phyloP scores from a whole-genome alignment of 257 asterid species.

The Paraleonurus japonicus region DNA sequence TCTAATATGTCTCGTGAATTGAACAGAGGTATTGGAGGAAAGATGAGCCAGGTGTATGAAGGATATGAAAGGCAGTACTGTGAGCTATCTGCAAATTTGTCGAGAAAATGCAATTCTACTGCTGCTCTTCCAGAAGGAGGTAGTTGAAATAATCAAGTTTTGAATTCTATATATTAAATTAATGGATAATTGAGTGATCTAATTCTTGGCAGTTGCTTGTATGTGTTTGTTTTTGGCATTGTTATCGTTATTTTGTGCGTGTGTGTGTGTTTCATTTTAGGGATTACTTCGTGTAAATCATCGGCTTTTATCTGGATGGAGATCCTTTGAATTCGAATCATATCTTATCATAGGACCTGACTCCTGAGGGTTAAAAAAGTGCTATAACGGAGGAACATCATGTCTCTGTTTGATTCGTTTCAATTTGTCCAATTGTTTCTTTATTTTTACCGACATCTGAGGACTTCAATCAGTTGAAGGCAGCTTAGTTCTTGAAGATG shows the following conservation, averaged over 20 bases:
- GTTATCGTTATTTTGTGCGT: neutral
- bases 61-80: constrained; percentile 95
- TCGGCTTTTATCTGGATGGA: neutral
- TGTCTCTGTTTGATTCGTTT: constrained; percentile 1
- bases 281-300: constrained; percentile 16
- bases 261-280: constrained; percentile 18
- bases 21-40: constrained; percentile 28
- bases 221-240: neutral
- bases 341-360: neutral
- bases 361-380: neutral
- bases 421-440: neutral
- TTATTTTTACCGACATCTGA: neutral
- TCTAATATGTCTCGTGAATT: constrained; percentile 18
- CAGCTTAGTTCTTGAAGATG: neutral
- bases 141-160: constrained; percentile 26
- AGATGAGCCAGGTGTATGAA: constrained; percentile 85
- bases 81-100: constrained; percentile 83
- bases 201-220: constrained; percentile 1
- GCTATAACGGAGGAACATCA: constrained; percentile 8
- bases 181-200: constrained; percentile 23
- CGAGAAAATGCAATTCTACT: constrained; percentile 69
- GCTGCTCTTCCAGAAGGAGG: constrained; percentile 76
- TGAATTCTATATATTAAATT: neutral
- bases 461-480: neutral
- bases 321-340: neutral